Percentiles rank a stretch among this genome's conserved stretches.
Evolutionary conservation across 2,329 filamentous ascomycete species (phyloP).

Genomic region (Pyricularia pennisetigena): DNA sequence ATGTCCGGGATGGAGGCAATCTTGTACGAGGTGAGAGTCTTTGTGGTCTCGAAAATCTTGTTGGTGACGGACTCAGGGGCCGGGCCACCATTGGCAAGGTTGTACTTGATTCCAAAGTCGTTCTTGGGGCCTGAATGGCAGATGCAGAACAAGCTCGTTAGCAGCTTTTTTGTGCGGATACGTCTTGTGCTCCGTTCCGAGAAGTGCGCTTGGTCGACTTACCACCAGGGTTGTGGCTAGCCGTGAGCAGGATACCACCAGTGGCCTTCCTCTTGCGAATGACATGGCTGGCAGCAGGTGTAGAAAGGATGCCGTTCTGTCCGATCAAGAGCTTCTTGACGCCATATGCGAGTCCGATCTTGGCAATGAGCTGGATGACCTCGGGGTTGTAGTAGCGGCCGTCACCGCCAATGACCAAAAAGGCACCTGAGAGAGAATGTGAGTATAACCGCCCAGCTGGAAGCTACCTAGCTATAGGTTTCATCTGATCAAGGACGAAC

Average conservation of each 20-base stretch:
- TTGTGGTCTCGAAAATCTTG: conserved; percentile 92
- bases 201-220: conserved; percentile 21
- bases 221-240: conserved; percentile 98
- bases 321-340: conserved; percentile 98
- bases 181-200: neutral
- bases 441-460: neutral
- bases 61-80: conserved; percentile 95
- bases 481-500: conserved; percentile 24
- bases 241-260: conserved; percentile 91
- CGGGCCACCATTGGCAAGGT: conserved; percentile 89
- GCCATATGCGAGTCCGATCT: conserved; percentile 92
- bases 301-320: conserved; percentile 92
- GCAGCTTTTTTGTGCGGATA: neutral
- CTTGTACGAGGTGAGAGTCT: conserved; percentile 86
- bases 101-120: conserved; percentile 99
- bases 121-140: conserved; percentile 62
- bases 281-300: conserved; percentile 89
- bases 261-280: conserved; percentile 93
- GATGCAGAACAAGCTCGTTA: neutral
- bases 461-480: neutral
- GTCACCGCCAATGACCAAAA: conserved; percentile 95
- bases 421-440: conserved; percentile 40
- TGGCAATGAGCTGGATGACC: conserved; percentile 91
- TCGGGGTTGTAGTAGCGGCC: conserved; percentile 96
- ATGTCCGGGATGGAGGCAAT: conserved; percentile 78